These are phyloP conservation scores for Eucalyptus polybractea DNA, from an alignment of 345 rosid genomes.

Conservation along the genomic window DNA sequence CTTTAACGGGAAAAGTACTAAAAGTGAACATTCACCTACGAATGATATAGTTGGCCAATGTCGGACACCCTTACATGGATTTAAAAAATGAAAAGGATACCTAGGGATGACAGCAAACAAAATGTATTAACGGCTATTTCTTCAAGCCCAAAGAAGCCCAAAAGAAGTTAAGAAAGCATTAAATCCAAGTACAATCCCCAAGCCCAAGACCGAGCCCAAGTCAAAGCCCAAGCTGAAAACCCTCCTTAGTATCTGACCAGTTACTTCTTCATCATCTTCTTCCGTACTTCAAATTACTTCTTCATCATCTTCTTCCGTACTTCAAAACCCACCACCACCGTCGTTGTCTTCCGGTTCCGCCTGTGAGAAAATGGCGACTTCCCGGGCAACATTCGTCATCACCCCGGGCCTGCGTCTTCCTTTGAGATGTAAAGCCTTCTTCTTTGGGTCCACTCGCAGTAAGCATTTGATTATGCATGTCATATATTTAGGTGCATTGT, in stretches of 20 bases:
- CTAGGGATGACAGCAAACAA: background rate
- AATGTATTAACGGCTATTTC: background rate
- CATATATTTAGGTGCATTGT: background rate
- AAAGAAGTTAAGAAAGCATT: background rate
- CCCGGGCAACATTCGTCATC: accelerated
- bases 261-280: background rate
- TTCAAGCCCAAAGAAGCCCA: background rate
- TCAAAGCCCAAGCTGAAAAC: background rate
- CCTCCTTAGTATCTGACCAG: background rate
- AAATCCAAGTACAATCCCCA: background rate
- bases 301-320: background rate
- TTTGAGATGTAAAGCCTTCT: background rate
- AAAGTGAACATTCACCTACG: background rate
- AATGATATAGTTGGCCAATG: background rate
- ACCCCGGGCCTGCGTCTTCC: background rate
- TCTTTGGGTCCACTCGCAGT: background rate
- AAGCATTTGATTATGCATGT: background rate
- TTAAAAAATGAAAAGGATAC: background rate
- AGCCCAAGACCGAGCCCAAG: background rate
- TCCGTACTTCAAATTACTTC: background rate
- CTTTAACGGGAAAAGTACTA: background rate
- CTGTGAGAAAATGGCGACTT: background rate
- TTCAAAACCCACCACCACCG: background rate
- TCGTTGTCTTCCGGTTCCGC: background rate
- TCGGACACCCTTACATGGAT: background rate